phyloP scores from a whole-genome alignment of 2,329 filamentous ascomycete species.

The Tolypocladium ovalisporum region DNA sequence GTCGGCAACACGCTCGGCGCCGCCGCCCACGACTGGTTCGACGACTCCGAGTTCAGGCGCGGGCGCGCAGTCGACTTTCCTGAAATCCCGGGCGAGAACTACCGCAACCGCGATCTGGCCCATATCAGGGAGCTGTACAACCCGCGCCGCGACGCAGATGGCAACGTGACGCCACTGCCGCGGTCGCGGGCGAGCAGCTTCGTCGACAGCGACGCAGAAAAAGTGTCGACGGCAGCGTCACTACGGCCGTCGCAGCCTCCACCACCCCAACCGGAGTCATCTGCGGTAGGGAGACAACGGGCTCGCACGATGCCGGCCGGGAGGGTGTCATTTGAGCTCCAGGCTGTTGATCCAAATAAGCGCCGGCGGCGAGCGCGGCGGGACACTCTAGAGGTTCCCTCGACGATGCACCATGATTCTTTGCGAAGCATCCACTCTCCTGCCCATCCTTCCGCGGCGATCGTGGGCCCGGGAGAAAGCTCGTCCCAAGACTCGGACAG shows the following conservation, averaged over 20 bases:
- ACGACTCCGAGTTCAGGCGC: constrained; percentile 35
- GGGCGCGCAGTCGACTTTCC: constrained; percentile 40
- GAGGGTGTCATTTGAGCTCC: not conserved
- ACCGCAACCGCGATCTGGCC: constrained; percentile 14
- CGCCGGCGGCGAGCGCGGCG: constrained; percentile 4
- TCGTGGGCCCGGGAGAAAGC: not conserved
- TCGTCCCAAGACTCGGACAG: not conserved
- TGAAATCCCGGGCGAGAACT: constrained; percentile 40
- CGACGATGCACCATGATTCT: not conserved
- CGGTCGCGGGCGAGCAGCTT: constrained; percentile 28
- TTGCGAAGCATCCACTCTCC: not conserved
- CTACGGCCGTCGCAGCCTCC: not conserved
- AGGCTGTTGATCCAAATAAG: not conserved
- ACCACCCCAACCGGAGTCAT: not conserved
- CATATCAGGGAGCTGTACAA: constrained; percentile 30
- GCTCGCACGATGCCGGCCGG: constrained; percentile 4
- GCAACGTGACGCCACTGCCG: constrained; percentile 15
- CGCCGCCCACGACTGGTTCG: constrained; percentile 33
- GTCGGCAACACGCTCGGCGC: constrained; percentile 35
- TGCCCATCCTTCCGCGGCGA: not conserved
- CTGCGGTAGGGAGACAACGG: not conserved
- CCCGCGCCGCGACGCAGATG: constrained; percentile 18
- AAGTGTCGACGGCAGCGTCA: not conserved
- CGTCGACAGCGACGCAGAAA: constrained; percentile 1
- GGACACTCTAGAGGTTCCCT: constrained; percentile 8